These are phyloP conservation scores for Marasmius tenuissimus DNA, from an alignment of 1,284 basidiomycete genomes.

Conservation along the genomic window DNA sequence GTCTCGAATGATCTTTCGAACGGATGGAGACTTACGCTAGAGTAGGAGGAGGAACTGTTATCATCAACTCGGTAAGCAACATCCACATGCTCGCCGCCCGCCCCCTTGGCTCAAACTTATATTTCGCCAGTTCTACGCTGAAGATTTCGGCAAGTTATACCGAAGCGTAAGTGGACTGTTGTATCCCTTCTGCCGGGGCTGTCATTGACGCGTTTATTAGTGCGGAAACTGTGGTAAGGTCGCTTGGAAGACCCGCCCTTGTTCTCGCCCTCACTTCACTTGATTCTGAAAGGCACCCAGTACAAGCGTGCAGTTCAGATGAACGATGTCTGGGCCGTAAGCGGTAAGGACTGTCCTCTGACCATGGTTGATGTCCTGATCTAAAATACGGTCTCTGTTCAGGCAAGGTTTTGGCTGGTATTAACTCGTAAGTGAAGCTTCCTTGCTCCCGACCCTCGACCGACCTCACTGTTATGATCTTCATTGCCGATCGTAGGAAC, in stretches of 20 bases:
- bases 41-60: slow-evolving; percentile 36
- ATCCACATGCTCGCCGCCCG: background rate
- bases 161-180: slow-evolving; percentile 24
- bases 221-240: slow-evolving; percentile 24
- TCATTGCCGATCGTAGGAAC: slow-evolving; percentile 14
- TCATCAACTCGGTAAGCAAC: slow-evolving; percentile 33
- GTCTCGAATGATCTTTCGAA: background rate
- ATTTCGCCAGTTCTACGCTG: slow-evolving; percentile 30
- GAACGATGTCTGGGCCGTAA: slow-evolving; percentile 36
- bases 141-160: slow-evolving; percentile 38
- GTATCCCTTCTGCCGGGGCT: background rate
- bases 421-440: slow-evolving; percentile 5
- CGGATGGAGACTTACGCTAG: slow-evolving; percentile 29
- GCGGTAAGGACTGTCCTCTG: slow-evolving; percentile 22
- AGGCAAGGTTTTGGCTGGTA: slow-evolving; percentile 5
- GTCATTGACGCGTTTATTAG: background rate
- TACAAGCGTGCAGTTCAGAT: slow-evolving; percentile 26
- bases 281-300: slow-evolving; percentile 8
- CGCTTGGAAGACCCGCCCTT: too few species aligned
- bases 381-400: background rate
- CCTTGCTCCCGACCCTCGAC: background rate
- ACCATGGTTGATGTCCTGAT: background rate
- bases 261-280: background rate
- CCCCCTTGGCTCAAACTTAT: background rate
- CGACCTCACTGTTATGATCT: background rate